Base-by-base conservation (phyloP, 257 asterid genomes). In the Primulina eburnea region DNA sequence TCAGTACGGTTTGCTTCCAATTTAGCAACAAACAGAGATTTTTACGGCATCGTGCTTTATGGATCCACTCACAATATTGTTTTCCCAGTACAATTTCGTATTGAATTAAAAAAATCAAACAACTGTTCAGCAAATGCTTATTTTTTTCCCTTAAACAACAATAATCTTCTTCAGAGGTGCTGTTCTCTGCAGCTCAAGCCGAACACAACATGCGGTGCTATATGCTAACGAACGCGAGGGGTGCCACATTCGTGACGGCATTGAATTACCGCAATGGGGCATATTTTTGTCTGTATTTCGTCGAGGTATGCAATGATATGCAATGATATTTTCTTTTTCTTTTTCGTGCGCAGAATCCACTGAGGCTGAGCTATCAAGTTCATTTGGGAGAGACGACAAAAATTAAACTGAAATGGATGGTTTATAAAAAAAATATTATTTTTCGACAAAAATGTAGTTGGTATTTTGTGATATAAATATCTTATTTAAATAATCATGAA, bases 121-220 rank as follows among this genome's bases (percentile, higher is more conserved):
- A 79, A 32, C 29, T 77, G 29, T 69, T 73, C 71, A 73, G 82
- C 84, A 7, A 79, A 72, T 77, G 84, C 63, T 84, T 79, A 75
- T 21, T 57, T 40, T 50, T 68, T 55, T 37, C 8, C 35, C 34
- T 63, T 81, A 69, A 83, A 75, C 60, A 71, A 75, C 67, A 52
- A n/a, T 71, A 43, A 24, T 61, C 56, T 24, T 28, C 70, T 50
- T n/a, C 71, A 20, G 65, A 24, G 62, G 71, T 56, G 62, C 33
- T 40, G 71, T 16, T 14, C 56, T 47, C 18, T 47, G 7, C 56
- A 4, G 56, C 7, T 16, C 2, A 7, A 47, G 20, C 56, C 20
- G 16, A 20, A 7, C 56, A 47, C 2, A 47, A 1, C 20, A 5
- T 33, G 30, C 67, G 11, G 6, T 24, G 60, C 35, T 47, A 59